Evolutionary conservation across 305 asterid species (phyloP), one percentile per base, ranked within the genome.

Genomic region (Caryopteris hybrid): DNA sequence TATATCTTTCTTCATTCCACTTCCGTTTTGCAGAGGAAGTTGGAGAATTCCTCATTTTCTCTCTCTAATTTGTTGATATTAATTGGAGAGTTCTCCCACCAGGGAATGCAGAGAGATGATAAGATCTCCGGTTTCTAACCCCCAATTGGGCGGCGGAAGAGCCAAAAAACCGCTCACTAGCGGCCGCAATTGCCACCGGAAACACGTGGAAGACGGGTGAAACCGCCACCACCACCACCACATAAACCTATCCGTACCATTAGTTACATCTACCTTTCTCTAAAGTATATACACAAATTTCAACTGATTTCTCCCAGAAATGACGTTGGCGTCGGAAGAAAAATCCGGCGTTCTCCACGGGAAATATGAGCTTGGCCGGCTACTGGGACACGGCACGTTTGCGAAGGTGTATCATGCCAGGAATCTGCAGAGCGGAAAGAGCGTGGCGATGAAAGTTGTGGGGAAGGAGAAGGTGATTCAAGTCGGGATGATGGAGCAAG

Each of bases 91-190:
- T 34, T 38, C 6, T 23, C 75, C 72, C 54, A 14, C 31, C 50
- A 76, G 96, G 96, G 97, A 92, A 92, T 92, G 98, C 97, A 80
- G 86, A 92, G 92, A 86, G 96, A 92, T 92, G 98, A 85, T 70
- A 68, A 57, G 57, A 66, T 38, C 77, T 53, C 76, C 90, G 85
- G 71, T 76, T 78, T 71, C 67, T 88, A 85, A 83, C 54, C 89
- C 85, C 55, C 80, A 71, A 52, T 64, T 78, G 21, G 64, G 85
- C 66, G 88, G 88, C 78, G 81, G 77, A 14, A 86, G 82, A 70
- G 60, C 85, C 74, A 86, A 77, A 34, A 83, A 68, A 78, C 78
- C 76, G 61, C 83, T 78, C 67, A 61, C 72, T 20, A 82, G 93
- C 78, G 95, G 93, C 84, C 83, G 98, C 48, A 90, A 81, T 68